Evolutionary conservation across 441 rosid genomes (phyloP).

Genomic region (Hura crepitans): DNA sequence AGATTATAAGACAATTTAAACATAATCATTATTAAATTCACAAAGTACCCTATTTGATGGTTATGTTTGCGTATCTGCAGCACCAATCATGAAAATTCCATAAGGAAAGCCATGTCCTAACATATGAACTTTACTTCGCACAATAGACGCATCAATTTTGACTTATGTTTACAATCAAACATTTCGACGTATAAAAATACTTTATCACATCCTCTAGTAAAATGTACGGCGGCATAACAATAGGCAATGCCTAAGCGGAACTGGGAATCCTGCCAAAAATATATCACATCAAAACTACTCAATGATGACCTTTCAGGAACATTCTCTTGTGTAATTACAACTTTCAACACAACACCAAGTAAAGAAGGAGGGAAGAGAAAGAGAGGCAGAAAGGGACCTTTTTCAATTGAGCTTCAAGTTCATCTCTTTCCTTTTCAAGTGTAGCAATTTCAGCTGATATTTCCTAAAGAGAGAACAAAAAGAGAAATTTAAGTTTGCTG

Average conservation of each 20-base stretch:
- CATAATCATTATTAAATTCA: not conserved
- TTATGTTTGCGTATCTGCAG: no score
- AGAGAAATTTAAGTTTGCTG: not conserved
- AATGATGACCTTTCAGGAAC: no score
- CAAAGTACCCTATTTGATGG: not conserved
- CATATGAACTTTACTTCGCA: no score
- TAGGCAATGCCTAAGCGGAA: no score
- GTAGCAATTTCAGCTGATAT: constrained; percentile 65
- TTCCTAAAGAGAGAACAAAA: constrained; percentile 49
- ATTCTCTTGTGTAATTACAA: no score
- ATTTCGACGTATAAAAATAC: no score
- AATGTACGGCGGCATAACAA: no score
- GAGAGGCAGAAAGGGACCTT: constrained; percentile 47
- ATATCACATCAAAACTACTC: no score
- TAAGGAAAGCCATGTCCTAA: not conserved
- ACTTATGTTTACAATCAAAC: no score
- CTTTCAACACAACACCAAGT: not conserved
- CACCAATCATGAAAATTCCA: constrained; percentile 2
- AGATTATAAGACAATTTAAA: not conserved
- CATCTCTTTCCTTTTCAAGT: constrained; percentile 76
- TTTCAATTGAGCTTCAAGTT: constrained; percentile 87
- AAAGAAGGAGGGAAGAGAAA: not conserved
- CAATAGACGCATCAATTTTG: no score
- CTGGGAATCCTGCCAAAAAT: not conserved
- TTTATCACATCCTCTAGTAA: no score